Evolutionary conservation across 176 grass and related monocot genomes (phyloP).

Genomic region (Aegilops sharonensis): DNA sequence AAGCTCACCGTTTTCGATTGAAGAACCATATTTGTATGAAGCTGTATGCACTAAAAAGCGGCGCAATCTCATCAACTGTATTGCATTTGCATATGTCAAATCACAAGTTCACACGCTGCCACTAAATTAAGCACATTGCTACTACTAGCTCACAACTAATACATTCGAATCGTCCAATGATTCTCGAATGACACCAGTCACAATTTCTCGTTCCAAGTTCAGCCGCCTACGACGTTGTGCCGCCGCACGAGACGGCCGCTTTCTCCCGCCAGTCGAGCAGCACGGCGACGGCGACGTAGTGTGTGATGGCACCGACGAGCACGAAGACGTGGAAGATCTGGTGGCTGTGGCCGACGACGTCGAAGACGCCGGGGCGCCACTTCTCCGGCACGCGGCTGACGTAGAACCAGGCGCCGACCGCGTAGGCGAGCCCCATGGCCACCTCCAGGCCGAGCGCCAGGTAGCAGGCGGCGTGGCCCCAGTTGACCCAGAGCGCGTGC

Average conservation of each 20-base stretch:
- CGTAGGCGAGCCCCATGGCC: constrained; percentile 62
- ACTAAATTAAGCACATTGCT: constrained; percentile 8
- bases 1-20: background rate
- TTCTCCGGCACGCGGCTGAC: constrained; percentile 86
- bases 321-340: constrained; percentile 97
- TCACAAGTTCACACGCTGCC: background rate
- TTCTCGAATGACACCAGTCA: background rate
- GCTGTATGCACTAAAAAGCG: background rate
- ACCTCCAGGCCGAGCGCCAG: constrained; percentile 65
- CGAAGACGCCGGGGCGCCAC: constrained; percentile 76
- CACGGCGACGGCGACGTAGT: constrained; percentile 65
- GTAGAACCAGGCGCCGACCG: constrained; percentile 63
- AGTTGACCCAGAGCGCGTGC: constrained; percentile 69
- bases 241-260: constrained; percentile 36
- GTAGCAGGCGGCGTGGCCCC: constrained; percentile 63
- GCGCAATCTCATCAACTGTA: background rate
- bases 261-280: constrained; percentile 73
- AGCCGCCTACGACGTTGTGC: background rate
- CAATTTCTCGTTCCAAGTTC: background rate
- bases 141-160: background rate
- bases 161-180: background rate
- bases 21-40: background rate
- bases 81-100: background rate
- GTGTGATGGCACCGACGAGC: constrained; percentile 63
- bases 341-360: constrained; percentile 84